These are phyloP conservation scores for Entelexis paramagnoliae DNA, from an alignment of 1,139 yeast genomes.

Conservation along the genomic window DNA sequence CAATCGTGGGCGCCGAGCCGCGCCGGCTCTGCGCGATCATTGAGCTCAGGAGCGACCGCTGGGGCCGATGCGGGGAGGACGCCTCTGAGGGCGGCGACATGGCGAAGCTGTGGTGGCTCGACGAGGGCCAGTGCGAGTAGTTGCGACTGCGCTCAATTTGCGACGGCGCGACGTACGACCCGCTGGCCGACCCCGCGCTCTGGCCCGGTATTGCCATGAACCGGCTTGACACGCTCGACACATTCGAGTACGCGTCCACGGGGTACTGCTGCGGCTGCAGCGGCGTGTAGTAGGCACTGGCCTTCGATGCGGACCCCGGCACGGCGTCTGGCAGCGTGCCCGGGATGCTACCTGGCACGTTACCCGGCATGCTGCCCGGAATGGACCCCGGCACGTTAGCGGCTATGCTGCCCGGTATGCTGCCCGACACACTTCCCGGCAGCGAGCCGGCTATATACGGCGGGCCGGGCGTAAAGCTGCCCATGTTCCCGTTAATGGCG, in stretches of 20 bases:
- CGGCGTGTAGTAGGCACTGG: slow-evolving; percentile 5
- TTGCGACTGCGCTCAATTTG: slow-evolving; percentile 19
- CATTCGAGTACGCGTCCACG: slow-evolving; percentile 5
- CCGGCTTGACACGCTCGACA: slow-evolving; percentile 9
- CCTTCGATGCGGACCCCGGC: slow-evolving; percentile 10
- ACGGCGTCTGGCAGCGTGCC: slow-evolving; percentile 14
- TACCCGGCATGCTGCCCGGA: slow-evolving; percentile 10
- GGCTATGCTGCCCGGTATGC: slow-evolving; percentile 9
- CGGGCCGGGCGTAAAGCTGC: slow-evolving; percentile 4
- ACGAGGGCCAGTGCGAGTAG: slow-evolving; percentile 16
- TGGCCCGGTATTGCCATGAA: slow-evolving; percentile 3
- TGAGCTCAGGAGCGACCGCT: slow-evolving; percentile 22
- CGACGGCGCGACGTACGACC: slow-evolving; percentile 19
- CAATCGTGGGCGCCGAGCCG: slow-evolving; percentile 9
- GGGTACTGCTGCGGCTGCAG: slow-evolving; percentile 4
- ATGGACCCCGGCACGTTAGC: slow-evolving; percentile 12
- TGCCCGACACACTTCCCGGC: slow-evolving; percentile 11
- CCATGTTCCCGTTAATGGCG: not conserved
- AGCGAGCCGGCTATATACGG: not conserved
- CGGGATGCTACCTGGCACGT: slow-evolving; percentile 7
- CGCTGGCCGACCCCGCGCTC: slow-evolving; percentile 2
- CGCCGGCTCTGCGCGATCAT: slow-evolving; percentile 22
- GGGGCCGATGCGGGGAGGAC: slow-evolving; percentile 14
- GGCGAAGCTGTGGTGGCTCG: slow-evolving; percentile 3
- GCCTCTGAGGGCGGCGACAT: slow-evolving; percentile 12